A percentile compares a stretch with the other conserved stretches of the same genome.
These are phyloP conservation scores for Cyclotella atomus DNA, from an alignment of 108 stramenopile species.

Conservation along the genomic window DNA sequence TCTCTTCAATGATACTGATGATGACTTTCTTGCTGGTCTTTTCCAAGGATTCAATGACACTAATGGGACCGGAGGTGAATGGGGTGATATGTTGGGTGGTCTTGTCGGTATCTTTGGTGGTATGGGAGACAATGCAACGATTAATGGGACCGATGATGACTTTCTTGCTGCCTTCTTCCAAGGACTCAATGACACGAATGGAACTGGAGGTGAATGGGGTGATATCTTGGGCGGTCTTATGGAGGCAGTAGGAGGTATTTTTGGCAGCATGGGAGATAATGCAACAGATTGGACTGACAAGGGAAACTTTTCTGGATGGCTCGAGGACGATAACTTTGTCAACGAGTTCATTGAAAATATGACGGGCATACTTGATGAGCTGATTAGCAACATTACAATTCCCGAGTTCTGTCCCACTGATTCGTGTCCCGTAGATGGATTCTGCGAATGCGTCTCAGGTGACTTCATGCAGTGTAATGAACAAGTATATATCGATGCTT, in stretches of 20 bases:
- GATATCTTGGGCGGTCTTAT: not conserved
- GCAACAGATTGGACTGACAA: constrained; percentile 3
- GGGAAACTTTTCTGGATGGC: constrained; percentile 5
- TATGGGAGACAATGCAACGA: constrained; percentile 13
- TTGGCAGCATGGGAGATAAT: constrained; percentile 12
- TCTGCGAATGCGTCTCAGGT: constrained; percentile 27
- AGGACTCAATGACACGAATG: no score
- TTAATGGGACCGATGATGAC: no score
- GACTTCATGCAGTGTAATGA: constrained; percentile 17
- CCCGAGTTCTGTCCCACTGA: constrained; percentile 24
- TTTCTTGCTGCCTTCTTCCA: no score
- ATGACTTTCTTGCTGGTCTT: not conserved
- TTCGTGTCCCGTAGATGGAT: not conserved
- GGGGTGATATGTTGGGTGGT: not conserved
- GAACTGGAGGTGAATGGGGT: not conserved
- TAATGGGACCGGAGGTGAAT: not conserved
- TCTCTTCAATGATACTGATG: not conserved
- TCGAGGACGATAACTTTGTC: not conserved
- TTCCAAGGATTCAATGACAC: no score
- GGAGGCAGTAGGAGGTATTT: not conserved
- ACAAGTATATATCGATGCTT: constrained; percentile 9
- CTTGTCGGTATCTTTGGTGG: not conserved
- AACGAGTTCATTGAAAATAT: not conserved
- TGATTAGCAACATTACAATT: constrained; percentile 16
- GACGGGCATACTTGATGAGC: not conserved